These are phyloP conservation scores for Pythium aphanidermatum DNA, from an alignment of 352 stramenopile species.

Conservation along the genomic window DNA sequence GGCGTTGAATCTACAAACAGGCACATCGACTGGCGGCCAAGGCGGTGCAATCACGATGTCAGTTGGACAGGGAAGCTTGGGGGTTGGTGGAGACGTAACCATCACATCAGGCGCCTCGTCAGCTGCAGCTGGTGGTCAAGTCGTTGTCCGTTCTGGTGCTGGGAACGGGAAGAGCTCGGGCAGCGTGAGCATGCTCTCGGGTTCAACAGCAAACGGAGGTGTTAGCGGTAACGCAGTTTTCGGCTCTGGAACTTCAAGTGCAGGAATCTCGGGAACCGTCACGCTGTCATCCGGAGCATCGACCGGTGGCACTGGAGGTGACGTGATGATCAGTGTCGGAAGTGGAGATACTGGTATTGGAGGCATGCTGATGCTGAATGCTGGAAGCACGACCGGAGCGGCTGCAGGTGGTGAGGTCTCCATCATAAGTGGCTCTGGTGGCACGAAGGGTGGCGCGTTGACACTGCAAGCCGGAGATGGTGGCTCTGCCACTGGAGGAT, in stretches of 20 bases:
- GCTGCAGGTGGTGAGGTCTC: conserved; percentile 14
- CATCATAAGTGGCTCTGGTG: conserved; percentile 9
- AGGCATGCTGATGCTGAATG: conserved; percentile 6
- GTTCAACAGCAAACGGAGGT: conserved; percentile 22
- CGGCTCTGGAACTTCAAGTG: conserved; percentile 30
- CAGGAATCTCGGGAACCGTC: conserved; percentile 41
- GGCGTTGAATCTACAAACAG: conserved; percentile 12
- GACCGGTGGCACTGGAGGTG: conserved; percentile 37
- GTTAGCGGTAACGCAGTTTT: conserved; percentile 47
- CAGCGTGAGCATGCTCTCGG: conserved; percentile 33
- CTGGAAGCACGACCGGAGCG: conserved; percentile 11
- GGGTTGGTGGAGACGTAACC: conserved; percentile 30
- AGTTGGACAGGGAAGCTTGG: conserved; percentile 14
- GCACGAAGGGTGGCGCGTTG: conserved; percentile 4
- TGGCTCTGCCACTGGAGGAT: conserved; percentile 4
- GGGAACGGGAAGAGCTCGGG: conserved; percentile 35
- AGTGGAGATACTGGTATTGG: conserved; percentile 30
- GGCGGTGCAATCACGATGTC: conserved; percentile 16
- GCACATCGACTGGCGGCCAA: conserved; percentile 4
- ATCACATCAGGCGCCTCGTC: conserved; percentile 30
- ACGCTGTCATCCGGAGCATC: conserved; percentile 37
- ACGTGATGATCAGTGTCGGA: conserved; percentile 37
- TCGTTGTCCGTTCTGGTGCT: conserved; percentile 31
- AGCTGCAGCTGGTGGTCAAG: conserved; percentile 27
- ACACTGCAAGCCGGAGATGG: conserved; percentile 1